phyloP scores from a whole-genome alignment of 805 yeast genomes.

The Candida easanensis region DNA sequence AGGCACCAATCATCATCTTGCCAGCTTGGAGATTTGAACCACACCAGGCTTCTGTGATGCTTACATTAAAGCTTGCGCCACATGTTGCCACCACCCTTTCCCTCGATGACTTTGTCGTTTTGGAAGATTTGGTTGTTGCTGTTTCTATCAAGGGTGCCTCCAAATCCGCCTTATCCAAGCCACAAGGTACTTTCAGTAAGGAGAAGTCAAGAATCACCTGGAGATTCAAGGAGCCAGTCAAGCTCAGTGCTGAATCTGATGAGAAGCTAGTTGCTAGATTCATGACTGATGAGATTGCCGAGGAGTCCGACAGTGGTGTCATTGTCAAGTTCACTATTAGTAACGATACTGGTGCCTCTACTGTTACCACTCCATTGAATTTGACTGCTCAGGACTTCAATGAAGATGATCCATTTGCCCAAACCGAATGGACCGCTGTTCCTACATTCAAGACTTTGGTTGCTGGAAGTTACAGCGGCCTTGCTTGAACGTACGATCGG shows the following conservation, averaged over 20 bases:
- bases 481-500: slow-evolving; percentile 16
- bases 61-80: slow-evolving; percentile 60
- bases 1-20: slow-evolving; percentile 65
- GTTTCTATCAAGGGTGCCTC: slow-evolving; percentile 64
- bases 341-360: slow-evolving; percentile 40
- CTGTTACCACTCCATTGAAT: slow-evolving; percentile 41
- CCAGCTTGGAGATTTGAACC: slow-evolving; percentile 91
- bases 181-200: slow-evolving; percentile 86
- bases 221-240: slow-evolving; percentile 53
- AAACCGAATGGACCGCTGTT: slow-evolving; percentile 33
- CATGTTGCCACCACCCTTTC: slow-evolving; percentile 35
- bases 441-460: slow-evolving; percentile 33
- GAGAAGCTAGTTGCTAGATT: slow-evolving; percentile 84
- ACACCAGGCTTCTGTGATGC: slow-evolving; percentile 80
- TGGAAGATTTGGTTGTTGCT: slow-evolving; percentile 38
- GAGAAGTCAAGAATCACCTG: slow-evolving; percentile 86
- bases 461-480: slow-evolving; percentile 37
- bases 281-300: slow-evolving; percentile 66
- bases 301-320: slow-evolving; percentile 74
- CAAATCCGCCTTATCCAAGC: slow-evolving; percentile 80
- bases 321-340: slow-evolving; percentile 59
- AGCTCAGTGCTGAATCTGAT: slow-evolving; percentile 39
- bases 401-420: slow-evolving; percentile 38
- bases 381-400: slow-evolving; percentile 35
- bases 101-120: slow-evolving; percentile 34